Conservation (phyloP, 768 basidiomycete species). For the Pleurotus ostreatus region DNA sequence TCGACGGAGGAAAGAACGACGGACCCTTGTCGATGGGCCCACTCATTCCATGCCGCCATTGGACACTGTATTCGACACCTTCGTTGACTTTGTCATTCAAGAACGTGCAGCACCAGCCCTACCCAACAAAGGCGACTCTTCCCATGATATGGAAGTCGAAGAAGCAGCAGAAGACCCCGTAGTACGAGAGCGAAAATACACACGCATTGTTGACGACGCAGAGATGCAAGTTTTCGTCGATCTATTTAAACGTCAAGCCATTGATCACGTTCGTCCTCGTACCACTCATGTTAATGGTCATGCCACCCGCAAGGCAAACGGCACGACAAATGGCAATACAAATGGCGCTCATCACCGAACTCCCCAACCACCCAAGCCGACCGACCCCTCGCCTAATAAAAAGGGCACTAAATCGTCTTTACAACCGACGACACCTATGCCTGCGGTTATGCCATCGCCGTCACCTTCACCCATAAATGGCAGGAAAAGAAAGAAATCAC, state of each 20-base stretch:
- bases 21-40: slow-evolving; percentile 59
- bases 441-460: slow-evolving; percentile 9
- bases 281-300: slow-evolving; percentile 3
- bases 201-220: slow-evolving; percentile 37
- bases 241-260: slow-evolving; percentile 54
- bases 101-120: not conserved
- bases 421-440: slow-evolving; percentile 10
- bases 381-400: not conserved
- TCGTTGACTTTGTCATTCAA: not conserved
- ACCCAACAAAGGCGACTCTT: not conserved
- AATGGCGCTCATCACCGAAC: slow-evolving; percentile 4
- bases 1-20: slow-evolving; percentile 33
- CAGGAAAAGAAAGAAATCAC: slow-evolving; percentile 54
- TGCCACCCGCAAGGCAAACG: slow-evolving; percentile 1
- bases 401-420: not conserved
- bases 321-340: slow-evolving; percentile 1
- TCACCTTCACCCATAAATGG: slow-evolving; percentile 30
- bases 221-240: slow-evolving; percentile 59
- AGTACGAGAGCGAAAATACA: slow-evolving; percentile 12
- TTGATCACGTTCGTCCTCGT: slow-evolving; percentile 32
- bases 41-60: slow-evolving; percentile 77
- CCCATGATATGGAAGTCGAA: slow-evolving; percentile 39
- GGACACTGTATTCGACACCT: slow-evolving; percentile 60
- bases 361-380: not conserved
- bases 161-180: slow-evolving; percentile 18